These are phyloP conservation scores for Phytopythium boreale DNA, from an alignment of 352 stramenopile genomes.

Conservation along the genomic window DNA sequence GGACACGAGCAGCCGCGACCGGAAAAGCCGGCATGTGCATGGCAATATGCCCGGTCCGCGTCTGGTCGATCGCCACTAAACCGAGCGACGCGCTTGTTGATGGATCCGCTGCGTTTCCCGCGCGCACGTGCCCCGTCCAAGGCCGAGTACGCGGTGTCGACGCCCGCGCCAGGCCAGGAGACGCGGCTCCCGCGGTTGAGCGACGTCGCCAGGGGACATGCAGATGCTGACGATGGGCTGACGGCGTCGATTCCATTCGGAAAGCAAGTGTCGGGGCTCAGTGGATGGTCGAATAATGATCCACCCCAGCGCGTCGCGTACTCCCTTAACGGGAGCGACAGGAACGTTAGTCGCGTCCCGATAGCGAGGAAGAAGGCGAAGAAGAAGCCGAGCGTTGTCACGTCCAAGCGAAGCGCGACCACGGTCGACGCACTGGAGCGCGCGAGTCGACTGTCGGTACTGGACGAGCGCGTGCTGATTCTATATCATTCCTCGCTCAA, in stretches of 20 bases:
- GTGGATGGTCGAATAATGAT: neutral
- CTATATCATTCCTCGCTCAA: conserved; percentile 61
- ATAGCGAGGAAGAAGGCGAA: neutral
- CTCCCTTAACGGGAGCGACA: neutral
- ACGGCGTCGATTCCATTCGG: neutral
- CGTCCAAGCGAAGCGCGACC: neutral
- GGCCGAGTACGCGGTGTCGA: neutral
- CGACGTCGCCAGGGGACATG: neutral
- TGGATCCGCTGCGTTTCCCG: neutral
- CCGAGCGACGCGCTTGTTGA: neutral
- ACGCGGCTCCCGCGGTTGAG: neutral
- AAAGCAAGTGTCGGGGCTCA: neutral
- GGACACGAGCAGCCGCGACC: neutral
- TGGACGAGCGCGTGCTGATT: conserved; percentile 64
- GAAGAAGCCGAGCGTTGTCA: neutral
- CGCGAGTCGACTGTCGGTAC: conserved; percentile 13
- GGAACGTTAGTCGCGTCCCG: neutral
- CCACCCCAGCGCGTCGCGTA: no score
- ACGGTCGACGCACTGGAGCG: neutral
- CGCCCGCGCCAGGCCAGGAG: neutral
- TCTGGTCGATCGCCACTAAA: neutral
- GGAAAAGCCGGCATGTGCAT: neutral
- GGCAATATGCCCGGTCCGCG: neutral
- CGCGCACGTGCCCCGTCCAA: neutral
- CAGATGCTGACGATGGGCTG: neutral